Conservation (phyloP, 371 early-diverging fungal species). For the Rhizopus microsporus region DNA sequence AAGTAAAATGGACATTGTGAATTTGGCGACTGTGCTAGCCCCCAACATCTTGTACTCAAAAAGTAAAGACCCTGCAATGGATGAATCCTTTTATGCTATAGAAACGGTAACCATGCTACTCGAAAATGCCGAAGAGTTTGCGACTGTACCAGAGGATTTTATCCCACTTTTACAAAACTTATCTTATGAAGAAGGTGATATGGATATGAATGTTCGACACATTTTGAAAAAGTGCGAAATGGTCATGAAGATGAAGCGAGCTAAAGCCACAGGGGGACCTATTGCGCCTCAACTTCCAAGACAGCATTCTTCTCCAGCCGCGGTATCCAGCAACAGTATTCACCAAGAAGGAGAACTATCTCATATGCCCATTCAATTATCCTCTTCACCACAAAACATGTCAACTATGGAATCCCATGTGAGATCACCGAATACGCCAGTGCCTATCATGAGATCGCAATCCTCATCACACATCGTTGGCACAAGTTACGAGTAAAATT, state of each 20-base stretch:
- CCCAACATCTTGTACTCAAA: constrained; percentile 92
- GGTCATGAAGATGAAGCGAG: constrained; percentile 52
- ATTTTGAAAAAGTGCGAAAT: constrained; percentile 68
- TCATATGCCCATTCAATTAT: constrained; percentile 9
- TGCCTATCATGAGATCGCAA: constrained; percentile 21
- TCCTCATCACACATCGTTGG: constrained; percentile 11
- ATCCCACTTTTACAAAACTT: constrained; percentile 60
- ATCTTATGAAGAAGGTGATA: constrained; percentile 56
- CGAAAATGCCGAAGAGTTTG: constrained; percentile 74
- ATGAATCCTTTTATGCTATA: constrained; percentile 73
- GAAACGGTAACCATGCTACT: constrained; percentile 74
- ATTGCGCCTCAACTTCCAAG: constrained; percentile 31
- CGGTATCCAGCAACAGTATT: constrained; percentile 11
- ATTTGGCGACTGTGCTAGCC: constrained; percentile 90
- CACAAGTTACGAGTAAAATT: neutral
- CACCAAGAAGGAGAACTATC: neutral
- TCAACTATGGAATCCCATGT: constrained; percentile 1
- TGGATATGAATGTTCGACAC: constrained; percentile 61
- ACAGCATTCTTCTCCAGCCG: constrained; percentile 43
- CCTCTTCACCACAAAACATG: constrained; percentile 21
- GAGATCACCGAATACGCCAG: neutral
- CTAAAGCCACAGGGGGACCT: constrained; percentile 26
- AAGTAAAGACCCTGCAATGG: constrained; percentile 66
- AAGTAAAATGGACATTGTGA: constrained; percentile 88
- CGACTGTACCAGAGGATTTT: constrained; percentile 74